phyloP scores from a whole-genome alignment of 2,329 filamentous ascomycete genomes.

The Blumeria graminis region DNA sequence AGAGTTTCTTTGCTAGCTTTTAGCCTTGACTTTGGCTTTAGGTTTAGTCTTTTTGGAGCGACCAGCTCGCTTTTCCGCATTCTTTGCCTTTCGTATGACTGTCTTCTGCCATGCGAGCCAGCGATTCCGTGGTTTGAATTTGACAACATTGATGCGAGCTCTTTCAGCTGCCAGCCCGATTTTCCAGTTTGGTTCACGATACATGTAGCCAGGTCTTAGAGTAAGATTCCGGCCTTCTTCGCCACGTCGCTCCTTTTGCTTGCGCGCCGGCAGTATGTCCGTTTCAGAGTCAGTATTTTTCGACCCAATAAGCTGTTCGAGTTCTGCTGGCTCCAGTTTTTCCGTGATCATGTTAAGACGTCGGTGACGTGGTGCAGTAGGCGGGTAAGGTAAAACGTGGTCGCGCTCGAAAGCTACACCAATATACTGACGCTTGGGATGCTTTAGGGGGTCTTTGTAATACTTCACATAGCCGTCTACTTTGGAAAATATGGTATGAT shows the following conservation, averaged over 20 bases:
- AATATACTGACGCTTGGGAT: constrained; percentile 83
- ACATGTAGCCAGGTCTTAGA: constrained; percentile 34
- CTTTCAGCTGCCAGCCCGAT: constrained; percentile 39
- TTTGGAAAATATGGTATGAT: constrained; percentile 84
- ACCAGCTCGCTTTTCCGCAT: constrained; percentile 28
- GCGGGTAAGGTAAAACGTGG: constrained; percentile 54
- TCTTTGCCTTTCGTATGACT: constrained; percentile 23
- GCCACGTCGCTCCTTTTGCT: constrained; percentile 12
- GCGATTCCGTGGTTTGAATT: constrained; percentile 27
- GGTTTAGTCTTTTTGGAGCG: constrained; percentile 14
- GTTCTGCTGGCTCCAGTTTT: constrained; percentile 17
- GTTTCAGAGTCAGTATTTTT: constrained; percentile 3
- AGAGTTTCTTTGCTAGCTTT: no score
- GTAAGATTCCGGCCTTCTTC: constrained; percentile 16
- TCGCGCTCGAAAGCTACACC: constrained; percentile 71
- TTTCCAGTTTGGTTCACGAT: constrained; percentile 40
- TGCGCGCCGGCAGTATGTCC: constrained; percentile 4
- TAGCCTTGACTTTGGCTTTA: not conserved
- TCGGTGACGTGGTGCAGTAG: constrained; percentile 48
- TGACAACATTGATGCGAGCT: constrained; percentile 30
- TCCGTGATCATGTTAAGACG: constrained; percentile 47
- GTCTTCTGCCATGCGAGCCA: constrained; percentile 42
- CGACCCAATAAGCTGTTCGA: constrained; percentile 6
- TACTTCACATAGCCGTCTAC: constrained; percentile 84
- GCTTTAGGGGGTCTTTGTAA: constrained; percentile 65